phyloP scores from a whole-genome alignment of 768 basidiomycete species.

The Mycena capillaripes region DNA sequence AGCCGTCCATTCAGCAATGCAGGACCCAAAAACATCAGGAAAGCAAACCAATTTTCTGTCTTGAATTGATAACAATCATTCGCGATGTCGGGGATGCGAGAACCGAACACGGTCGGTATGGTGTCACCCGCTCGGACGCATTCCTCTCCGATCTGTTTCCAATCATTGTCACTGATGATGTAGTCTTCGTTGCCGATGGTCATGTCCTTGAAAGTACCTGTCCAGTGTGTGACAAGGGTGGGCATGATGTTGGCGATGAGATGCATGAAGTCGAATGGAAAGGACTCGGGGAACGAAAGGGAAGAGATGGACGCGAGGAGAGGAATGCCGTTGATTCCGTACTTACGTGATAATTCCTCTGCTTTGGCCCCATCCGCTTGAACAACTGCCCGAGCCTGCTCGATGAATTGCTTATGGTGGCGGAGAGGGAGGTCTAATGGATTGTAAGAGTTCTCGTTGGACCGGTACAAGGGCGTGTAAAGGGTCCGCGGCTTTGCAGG shows the following conservation, averaged over 20 bases:
- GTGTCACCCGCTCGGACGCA: conserved; percentile 37
- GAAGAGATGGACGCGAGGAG: conserved; percentile 39
- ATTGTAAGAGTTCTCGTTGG: neutral
- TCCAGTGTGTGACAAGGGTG: conserved; percentile 48
- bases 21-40: conserved; percentile 1
- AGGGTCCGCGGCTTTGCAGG: neutral
- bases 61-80: conserved; percentile 38
- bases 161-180: conserved; percentile 34
- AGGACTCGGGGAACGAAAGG: conserved; percentile 43
- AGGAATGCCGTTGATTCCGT: conserved; percentile 42
- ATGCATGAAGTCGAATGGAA: conserved; percentile 38
- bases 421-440: neutral
- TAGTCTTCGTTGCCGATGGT: conserved; percentile 38
- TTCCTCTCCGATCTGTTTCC: conserved; percentile 48
- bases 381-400: neutral
- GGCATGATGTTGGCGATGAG: conserved; percentile 38
- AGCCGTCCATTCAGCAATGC: neutral
- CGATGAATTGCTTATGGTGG: neutral
- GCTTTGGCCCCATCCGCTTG: too few relatives aligned
- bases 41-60: conserved; percentile 37
- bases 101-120: conserved; percentile 45
- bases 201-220: conserved; percentile 48
- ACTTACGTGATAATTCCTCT: too few relatives aligned
- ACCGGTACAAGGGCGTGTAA: neutral
- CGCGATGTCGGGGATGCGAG: conserved; percentile 41